Evolutionary conservation across 768 basidiomycete genomes (phyloP).

Genomic region (Suillus luteus): DNA sequence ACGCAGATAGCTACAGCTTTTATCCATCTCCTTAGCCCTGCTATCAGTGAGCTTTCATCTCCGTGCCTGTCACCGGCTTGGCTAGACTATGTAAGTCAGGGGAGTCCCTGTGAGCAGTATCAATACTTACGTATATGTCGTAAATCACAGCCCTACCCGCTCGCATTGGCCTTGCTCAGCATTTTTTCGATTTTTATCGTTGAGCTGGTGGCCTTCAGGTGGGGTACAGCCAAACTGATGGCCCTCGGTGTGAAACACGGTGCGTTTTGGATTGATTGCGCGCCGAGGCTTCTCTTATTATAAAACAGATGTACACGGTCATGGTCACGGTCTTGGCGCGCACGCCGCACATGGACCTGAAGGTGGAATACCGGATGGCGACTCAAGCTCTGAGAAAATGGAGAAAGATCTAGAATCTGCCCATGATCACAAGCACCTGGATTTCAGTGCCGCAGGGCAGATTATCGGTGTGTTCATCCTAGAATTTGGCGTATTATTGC

Average conservation of each 20-base stretch:
- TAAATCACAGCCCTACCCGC: slow-evolving; percentile 66
- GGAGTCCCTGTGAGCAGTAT: neutral
- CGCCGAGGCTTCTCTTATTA: slow-evolving; percentile 4
- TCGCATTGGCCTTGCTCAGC: slow-evolving; percentile 78
- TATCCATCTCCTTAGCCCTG: slow-evolving; percentile 81
- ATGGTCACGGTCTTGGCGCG: slow-evolving; percentile 61
- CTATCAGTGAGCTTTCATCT: slow-evolving; percentile 66
- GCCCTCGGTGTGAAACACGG: slow-evolving; percentile 66
- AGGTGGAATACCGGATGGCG: slow-evolving; percentile 17
- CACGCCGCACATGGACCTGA: slow-evolving; percentile 78
- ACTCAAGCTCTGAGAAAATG: slow-evolving; percentile 22
- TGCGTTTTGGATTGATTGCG: slow-evolving; percentile 26
- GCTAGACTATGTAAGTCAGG: slow-evolving; percentile 64
- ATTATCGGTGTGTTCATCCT: slow-evolving; percentile 87
- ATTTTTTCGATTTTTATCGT: slow-evolving; percentile 84
- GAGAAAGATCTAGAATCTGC: slow-evolving; percentile 33
- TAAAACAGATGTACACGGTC: slow-evolving; percentile 64
- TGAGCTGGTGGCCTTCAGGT: slow-evolving; percentile 85
- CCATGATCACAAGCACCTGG: slow-evolving; percentile 22
- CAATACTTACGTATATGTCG: neutral
- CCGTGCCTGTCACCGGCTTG: slow-evolving; percentile 72
- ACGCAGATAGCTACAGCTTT: slow-evolving; percentile 85
- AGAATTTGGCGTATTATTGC: slow-evolving; percentile 91
- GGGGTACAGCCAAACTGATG: slow-evolving; percentile 74
- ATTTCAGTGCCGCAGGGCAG: slow-evolving; percentile 61